Evolutionary conservation across 345 rosid species (phyloP).

Genomic region (Trapa bicornis): DNA sequence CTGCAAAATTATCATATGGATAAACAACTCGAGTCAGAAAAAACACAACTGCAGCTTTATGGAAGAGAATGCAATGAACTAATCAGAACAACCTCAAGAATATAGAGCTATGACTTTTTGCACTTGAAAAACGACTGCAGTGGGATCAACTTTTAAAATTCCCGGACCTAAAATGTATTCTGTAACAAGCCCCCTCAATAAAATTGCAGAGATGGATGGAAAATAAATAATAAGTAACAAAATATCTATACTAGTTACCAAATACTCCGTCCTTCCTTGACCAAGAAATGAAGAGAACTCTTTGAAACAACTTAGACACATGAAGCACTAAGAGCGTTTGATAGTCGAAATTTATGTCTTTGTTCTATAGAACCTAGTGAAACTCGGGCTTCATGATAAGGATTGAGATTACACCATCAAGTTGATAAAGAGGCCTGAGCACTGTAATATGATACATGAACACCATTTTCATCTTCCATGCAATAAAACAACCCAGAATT

Average conservation of each 20-base stretch:
- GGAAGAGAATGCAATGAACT: not conserved
- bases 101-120: not conserved
- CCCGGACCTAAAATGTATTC: not conserved
- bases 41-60: not conserved
- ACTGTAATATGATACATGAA: not conserved
- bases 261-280: not conserved
- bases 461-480: not conserved
- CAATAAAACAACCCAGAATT: not conserved
- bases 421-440: not conserved
- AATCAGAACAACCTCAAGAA: not conserved
- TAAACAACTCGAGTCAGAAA: not conserved
- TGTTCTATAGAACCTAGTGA: not conserved
- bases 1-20: not conserved
- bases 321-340: not conserved
- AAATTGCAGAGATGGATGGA: not conserved
- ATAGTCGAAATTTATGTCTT: too few species aligned
- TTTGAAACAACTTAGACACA: not conserved
- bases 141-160: not conserved
- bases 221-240: not conserved
- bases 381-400: not conserved
- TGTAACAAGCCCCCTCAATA: not conserved
- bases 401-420: not conserved
- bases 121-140: not conserved
- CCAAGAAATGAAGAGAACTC: not conserved
- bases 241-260: not conserved